These are phyloP conservation scores for Microbotryum violaceum DNA, from an alignment of 1,284 basidiomycete species.

Conservation along the genomic window DNA sequence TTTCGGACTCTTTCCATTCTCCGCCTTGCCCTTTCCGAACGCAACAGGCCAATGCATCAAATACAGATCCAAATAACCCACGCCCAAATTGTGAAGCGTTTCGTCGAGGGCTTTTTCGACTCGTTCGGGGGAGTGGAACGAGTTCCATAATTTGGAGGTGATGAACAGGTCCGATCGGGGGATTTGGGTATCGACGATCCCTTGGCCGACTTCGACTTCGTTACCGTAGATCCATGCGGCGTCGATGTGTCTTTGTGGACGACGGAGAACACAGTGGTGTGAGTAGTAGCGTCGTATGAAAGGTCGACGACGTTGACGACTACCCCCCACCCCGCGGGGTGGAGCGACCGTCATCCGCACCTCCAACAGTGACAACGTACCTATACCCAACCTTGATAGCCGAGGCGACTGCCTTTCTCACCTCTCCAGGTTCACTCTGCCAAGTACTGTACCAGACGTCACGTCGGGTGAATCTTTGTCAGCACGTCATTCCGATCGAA, in stretches of 20 bases:
- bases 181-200: conserved; percentile 57
- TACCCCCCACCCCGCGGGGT: conserved; percentile 1
- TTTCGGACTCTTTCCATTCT: conserved; percentile 44
- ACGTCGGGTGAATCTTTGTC: too few species aligned
- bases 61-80: conserved; percentile 70
- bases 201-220: conserved; percentile 78
- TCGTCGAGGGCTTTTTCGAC: conserved; percentile 61
- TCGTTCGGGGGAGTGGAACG: conserved; percentile 48
- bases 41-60: conserved; percentile 56
- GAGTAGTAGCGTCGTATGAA: neutral
- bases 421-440: conserved; percentile 28
- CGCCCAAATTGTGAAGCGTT: conserved; percentile 61
- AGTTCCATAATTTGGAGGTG: conserved; percentile 63
- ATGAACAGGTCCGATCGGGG: conserved; percentile 61
- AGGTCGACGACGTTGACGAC: too few species aligned
- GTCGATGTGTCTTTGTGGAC: conserved; percentile 56
- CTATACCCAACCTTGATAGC: conserved; percentile 29
- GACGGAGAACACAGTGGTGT: neutral
- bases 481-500: neutral
- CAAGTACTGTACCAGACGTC: conserved; percentile 6
- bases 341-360: neutral
- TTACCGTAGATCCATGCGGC: conserved; percentile 67
- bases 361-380: neutral
- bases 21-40: conserved; percentile 36
- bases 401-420: conserved; percentile 25